Conservation (phyloP, 257 asterid genomes). For the Solanum virginianum region DNA sequence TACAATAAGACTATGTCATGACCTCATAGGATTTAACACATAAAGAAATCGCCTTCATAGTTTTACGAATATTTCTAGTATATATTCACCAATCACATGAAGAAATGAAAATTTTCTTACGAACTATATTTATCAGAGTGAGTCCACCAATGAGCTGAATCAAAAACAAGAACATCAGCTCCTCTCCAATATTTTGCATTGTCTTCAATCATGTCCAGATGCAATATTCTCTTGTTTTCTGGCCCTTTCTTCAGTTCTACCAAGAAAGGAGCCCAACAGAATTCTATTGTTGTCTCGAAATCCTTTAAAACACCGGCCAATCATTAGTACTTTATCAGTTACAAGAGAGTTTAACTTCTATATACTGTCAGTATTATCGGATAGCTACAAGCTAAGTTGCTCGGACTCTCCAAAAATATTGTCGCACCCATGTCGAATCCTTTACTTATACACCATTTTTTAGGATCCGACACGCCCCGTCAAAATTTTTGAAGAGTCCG, state of each 20-base stretch:
- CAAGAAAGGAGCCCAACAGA: constrained; percentile 83
- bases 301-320: constrained; percentile 27
- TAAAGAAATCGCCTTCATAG: neutral
- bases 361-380: neutral
- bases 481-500: too few species aligned
- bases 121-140: constrained; percentile 69
- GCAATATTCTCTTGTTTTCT: constrained; percentile 51
- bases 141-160: constrained; percentile 98
- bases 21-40: neutral
- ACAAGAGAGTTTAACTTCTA: neutral
- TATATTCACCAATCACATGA: neutral
- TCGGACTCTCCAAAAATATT: too few species aligned
- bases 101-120: constrained; percentile 18
- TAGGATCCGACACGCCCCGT: too few species aligned
- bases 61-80: neutral
- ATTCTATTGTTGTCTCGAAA: constrained; percentile 78
- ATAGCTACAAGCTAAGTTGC: neutral
- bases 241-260: constrained; percentile 63
- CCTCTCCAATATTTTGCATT: constrained; percentile 92
- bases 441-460: too few species aligned
- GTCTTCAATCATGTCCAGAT: constrained; percentile 72
- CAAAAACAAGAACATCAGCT: constrained; percentile 72
- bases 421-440: too few species aligned
- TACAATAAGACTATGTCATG: neutral
- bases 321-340: neutral